These are phyloP conservation scores for Paxillus ammoniavirescens DNA, from an alignment of 768 basidiomycete genomes.

Conservation along the genomic window DNA sequence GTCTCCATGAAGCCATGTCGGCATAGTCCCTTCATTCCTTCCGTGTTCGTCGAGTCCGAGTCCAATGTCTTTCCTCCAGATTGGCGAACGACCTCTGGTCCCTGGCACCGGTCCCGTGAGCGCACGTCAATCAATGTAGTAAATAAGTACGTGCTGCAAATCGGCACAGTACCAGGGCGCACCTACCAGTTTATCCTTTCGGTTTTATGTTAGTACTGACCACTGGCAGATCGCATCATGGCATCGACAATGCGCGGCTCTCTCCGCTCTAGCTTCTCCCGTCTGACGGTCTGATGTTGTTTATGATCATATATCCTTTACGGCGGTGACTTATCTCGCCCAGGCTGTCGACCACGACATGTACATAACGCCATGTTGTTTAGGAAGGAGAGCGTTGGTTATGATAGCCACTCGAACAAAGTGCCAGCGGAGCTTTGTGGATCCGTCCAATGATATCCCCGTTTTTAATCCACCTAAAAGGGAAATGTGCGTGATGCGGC, in stretches of 20 bases:
- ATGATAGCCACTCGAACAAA: background rate
- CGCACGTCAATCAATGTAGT: background rate
- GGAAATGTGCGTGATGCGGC: background rate
- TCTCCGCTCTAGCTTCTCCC: background rate
- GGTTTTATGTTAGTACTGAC: too few species aligned
- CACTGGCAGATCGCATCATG: too few species aligned
- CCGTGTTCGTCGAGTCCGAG: background rate
- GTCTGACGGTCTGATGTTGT: too few species aligned
- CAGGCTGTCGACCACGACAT: background rate
- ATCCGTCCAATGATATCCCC: background rate
- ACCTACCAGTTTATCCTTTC: background rate
- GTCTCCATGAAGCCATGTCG: background rate
- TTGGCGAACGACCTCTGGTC: background rate
- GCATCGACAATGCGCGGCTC: background rate
- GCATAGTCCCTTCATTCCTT: background rate
- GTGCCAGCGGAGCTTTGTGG: background rate
- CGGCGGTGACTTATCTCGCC: constrained; percentile 1
- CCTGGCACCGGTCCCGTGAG: constrained; percentile 8
- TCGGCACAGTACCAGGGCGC: background rate
- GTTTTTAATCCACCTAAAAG: background rate
- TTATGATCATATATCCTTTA: background rate
- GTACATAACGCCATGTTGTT: background rate
- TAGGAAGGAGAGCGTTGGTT: background rate
- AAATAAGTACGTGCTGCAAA: background rate
- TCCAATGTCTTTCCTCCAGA: background rate